Evolutionary conservation across 208 protist species (phyloP).

Genomic region (Leptomonas pyrrhocoris): DNA sequence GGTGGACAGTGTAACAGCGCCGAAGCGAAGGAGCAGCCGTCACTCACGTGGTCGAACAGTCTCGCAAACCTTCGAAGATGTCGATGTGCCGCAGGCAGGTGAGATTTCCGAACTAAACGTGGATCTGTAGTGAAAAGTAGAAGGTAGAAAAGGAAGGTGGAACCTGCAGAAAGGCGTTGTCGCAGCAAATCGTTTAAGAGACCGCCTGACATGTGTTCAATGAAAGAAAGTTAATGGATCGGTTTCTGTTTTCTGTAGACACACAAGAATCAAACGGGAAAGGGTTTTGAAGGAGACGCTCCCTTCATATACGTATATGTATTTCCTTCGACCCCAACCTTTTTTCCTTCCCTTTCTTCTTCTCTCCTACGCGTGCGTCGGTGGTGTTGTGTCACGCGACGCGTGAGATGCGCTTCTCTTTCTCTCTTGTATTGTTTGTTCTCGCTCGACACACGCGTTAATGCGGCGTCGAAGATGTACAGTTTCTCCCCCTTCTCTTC

Average conservation of each 20-base stretch:
- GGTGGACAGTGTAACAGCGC: constrained; percentile 19
- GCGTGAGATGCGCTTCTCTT: constrained; percentile 7
- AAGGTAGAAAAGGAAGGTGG: background rate
- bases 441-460: too few relatives aligned
- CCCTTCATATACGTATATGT: background rate
- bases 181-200: too few relatives aligned
- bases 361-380: background rate
- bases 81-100: constrained; percentile 43
- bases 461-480: background rate
- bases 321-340: too few relatives aligned
- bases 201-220: too few relatives aligned
- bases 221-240: too few relatives aligned
- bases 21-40: constrained; percentile 37
- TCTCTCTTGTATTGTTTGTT: constrained; percentile 17
- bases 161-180: too few relatives aligned
- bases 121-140: constrained; percentile 25
- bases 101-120: constrained; percentile 46
- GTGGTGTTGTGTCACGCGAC: background rate
- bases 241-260: too few relatives aligned
- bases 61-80: constrained; percentile 47
- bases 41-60: constrained; percentile 24
- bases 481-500: background rate
- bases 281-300: too few relatives aligned
- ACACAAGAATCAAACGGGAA: too few relatives aligned
- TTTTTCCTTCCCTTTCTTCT: background rate